Evolutionary conservation across 2,329 filamentous ascomycete genomes (phyloP), one percentile per base, ranked within the genome.

Genomic region (Sarocladium oryzae): DNA sequence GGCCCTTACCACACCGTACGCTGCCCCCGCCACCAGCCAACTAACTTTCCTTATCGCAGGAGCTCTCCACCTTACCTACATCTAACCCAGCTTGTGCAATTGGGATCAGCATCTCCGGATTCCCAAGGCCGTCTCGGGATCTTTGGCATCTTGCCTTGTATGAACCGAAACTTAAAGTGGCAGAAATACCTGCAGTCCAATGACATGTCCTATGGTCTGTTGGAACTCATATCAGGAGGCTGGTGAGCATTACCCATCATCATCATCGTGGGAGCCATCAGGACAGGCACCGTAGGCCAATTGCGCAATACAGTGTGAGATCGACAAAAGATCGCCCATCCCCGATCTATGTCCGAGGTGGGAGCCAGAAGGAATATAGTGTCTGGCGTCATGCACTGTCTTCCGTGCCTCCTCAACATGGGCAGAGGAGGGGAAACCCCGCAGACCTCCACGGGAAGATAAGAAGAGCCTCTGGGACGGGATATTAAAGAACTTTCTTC

Each of bases 311-410:
- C 30, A 8, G 30, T 15, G 15, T 32, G 30, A 32, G 30, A 15
- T 15, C 30, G 8, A 8, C 30, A 32, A 36, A 16, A 18, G 33
- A 20, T 40, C 40, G 20, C 11, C 4, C 40, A 26, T 43, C 21
- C n/a, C 40, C 40, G 40, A 43, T 43, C 10, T 43, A 43, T 21
- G 21, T 43, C 40, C 40, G 40, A 43, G 21, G 9, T 28, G 13
- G 23, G 21, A 20, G 24, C 7, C n/a, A 13, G 20, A 20, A 15
- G 21, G 5, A 21, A 24, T 11, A 28, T 43, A 26, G 40, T 13
- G 20, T 43, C 40, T 43, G 40, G 24, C 40, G 40, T 43, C 40
- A 43, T 43, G 23, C 23, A 43, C 26, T 23, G 21, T 43, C 40
- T 10, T 26, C 40, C 23, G 11, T 43, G 8, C 40, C 40, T 26